Evolutionary conservation across 306 rosid species (phyloP), one percentile per base, ranked within the genome.

Genomic region (Coriaria nepalensis): DNA sequence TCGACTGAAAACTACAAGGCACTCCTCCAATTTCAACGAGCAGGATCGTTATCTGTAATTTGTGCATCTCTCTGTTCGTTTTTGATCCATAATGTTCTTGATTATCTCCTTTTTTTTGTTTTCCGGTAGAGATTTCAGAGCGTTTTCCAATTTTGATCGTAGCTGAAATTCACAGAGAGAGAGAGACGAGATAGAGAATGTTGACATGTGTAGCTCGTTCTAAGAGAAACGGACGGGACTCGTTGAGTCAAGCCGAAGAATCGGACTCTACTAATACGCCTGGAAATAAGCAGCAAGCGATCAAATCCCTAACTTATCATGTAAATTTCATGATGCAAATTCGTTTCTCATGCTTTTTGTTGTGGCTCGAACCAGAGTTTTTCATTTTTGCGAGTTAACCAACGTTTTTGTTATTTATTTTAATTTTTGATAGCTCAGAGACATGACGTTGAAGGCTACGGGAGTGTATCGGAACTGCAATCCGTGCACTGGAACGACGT

Each of bases 161-260:
- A 1, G 29, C 29, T 20, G 29, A 20, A 20, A 20, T 20, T 20
- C 29, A 20, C 29, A 20, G 2, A 20, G 29, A 20, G 29, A 20
- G 29, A 20, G 29, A 20, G 29, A 20, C 2, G 51, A 50, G 15
- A 45, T 9, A n/a, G 52, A 78, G 61, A 78, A 86, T 86, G 96
- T 73, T 86, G 62, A 82, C 93, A 50, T 86, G 96, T 68, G 79
- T 86, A 58, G 83, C 93, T 63, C 93, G 96, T 53, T 87, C 96
- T 0, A 82, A 82, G 81, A 86, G 81, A 63, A 82, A 68, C 72
- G 86, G 69, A 5, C 78, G 64, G 29, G 93, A 70, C 52, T 77
- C 90, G 6, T 55, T 57, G 73, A 62, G 73, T 64, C 78, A 71
- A 45, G 69, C 82, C 10, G 90, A 86, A 10, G 90, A 77, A 37